Base-by-base conservation (phyloP, 2,329 filamentous ascomycete genomes). In the Canariomyces notabilis region DNA sequence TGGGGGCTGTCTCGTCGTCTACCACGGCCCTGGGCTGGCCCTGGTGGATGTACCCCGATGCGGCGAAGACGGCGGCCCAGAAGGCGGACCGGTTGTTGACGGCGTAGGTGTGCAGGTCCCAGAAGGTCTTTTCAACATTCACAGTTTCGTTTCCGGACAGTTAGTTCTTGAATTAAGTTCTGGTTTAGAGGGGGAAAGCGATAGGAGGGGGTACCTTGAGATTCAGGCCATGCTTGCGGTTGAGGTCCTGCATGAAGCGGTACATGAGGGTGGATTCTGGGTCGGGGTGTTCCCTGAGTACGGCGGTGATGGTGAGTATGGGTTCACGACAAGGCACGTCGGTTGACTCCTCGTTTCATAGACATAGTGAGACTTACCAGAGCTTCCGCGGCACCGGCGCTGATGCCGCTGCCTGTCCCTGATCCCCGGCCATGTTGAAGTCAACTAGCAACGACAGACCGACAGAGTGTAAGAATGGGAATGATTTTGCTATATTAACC, bases 21-120 rank as follows among this genome's bases (percentile, higher is more conserved):
- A 93, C 82, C 1, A 85, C 79, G 8, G 60, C 64, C 0, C 64
- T 66, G 59, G 78, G 80, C 4, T 63, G 66, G 22, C 86, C 86
- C 29, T 76, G 72, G 57, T 88, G 72, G 52, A 89, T 80, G 46
- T 84, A 67, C 38, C 75, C 71, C 50, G 76, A 68, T 42, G 72
- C 73, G 19, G 78, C 68, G 67, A 86, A 87, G 39, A 83, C 64
- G 50, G 80, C 75, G 6, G 71, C 70, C 72, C 79, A 89, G 67
- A 90, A 90, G 37, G 78, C 72, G 8, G 69, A 64, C 29, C 82
- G 79, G 26, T 78, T 70, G 14, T 73, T 64, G 50, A 83, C 72
- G 19, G 86, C 88, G 73, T 79, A 93, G 46, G 73, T 64, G 61
- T 89, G 83, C 6, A 94, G 70, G 14, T 89, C 82, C 42, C 76